These are phyloP conservation scores for Colletotrichum sp. DNA, from an alignment of 2,329 filamentous ascomycete species.

Conservation along the genomic window DNA sequence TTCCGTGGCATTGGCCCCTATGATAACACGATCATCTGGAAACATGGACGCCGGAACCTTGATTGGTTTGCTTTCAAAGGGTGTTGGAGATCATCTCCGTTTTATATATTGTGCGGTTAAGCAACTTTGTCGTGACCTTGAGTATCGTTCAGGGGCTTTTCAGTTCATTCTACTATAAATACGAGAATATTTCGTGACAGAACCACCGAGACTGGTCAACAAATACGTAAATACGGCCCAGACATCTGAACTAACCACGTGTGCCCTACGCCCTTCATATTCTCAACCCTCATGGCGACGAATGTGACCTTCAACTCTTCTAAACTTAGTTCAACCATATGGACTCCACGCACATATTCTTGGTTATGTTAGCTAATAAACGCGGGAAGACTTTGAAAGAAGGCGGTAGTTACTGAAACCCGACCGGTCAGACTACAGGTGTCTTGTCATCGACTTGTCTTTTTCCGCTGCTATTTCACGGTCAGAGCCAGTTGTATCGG, in stretches of 20 bases:
- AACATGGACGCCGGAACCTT: neutral
- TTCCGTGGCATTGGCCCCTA: neutral
- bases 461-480: neutral
- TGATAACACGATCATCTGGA: neutral
- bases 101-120: accelerated
- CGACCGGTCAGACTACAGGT: accelerated
- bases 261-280: neutral
- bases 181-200: accelerated
- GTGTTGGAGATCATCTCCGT: neutral
- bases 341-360: neutral
- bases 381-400: neutral
- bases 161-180: neutral
- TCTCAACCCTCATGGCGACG: neutral
- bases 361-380: neutral
- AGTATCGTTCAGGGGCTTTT: neutral
- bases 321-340: neutral
- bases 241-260: neutral
- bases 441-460: accelerated
- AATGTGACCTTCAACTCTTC: neutral
- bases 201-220: neutral
- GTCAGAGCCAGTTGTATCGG: too few relatives aligned
- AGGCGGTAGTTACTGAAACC: neutral
- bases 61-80: neutral
- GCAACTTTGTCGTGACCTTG: neutral
- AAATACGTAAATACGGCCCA: neutral